Base-by-base conservation (phyloP, 495 filamentous ascomycete species). In the Penicillium paradoxum region DNA sequence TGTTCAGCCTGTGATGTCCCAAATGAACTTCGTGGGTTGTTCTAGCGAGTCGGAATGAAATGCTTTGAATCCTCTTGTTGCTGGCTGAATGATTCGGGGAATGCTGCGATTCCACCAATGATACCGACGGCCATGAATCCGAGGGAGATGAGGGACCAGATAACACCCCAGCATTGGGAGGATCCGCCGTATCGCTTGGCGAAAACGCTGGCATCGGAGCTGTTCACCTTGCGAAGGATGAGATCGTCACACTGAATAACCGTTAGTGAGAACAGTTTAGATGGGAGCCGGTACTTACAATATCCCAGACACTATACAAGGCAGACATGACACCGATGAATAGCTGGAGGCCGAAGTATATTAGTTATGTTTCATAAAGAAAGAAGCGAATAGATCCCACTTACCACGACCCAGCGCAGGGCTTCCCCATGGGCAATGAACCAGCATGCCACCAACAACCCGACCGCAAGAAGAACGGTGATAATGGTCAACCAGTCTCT, bases 281-380 rank as follows among this genome's bases (percentile, higher is more conserved):
- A 11, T 7, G 4, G 3, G 13, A 27, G 33, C 3, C 13, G 29
- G 38, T 52, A 71, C 83, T 72, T 65, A 86, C 83, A 65, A 91
- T 91, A 80, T 91, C 87, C 87, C 87, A 91, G 24, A 87, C 87
- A 56, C 83, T 87, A 61, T 91, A 91, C 10, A 90, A 74, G 13
- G 77, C 79, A 18, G 78, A 83, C 87, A 91, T 90, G 45, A 90
- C 86, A 14, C 86, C 88, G 51, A 91, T 89, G 57, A 90, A 90
- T 27, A 91, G 76, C 64, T 76, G 10, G 3, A 44, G 11, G 13
- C 29, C 11, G 0, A 4, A n/a, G n/a, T n/a, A n/a, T n/a, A n/a
- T n/a, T n/a, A n/a, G n/a, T n/a, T 10, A 14, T 14, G 7, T 13
- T 17, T 1, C 6, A 11, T 9, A 15, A 34, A 0, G n/a, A 1